Evolutionary conservation across 139 green algal species (phyloP), one percentile per base, ranked within the genome.

Genomic region (Chlamydomonas eustigma): DNA sequence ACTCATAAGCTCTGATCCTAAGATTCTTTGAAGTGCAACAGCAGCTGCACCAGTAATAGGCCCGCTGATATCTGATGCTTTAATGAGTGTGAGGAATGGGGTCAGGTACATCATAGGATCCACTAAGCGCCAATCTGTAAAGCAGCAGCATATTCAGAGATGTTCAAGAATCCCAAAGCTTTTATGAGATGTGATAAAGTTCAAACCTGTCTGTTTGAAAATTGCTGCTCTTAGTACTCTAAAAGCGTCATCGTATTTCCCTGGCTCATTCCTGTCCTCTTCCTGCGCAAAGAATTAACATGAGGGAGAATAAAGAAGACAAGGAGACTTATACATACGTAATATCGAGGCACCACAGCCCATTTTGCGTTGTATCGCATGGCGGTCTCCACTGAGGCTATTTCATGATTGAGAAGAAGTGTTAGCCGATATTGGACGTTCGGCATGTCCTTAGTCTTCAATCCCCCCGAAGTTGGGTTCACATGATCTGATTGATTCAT

Each of bases 1-100:
- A 91, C 86, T 69, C 18, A 97, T 80, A 18, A 94, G 51, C 5
- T 92, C 88, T 31, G 88, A 79, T 4, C 77, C 83, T 22, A 98
- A 78, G 33, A 99, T 85, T 1, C 89, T 87, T 64, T 89, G 78
- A 25, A 98, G 71, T 0, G 94, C 85, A 1, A 90, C 83, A 0
- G 98, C 89, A 2, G 95, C 93, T 24, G 91, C 86, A 4, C 88
- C 87, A 0, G 95, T 98, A 64, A 99, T 93, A 25, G 90, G 88
- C 0, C 93, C 96, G 74, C 85, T 93, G 32, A 95, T 96, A 64
- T 98, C 91, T 0, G 90, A 92, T 8, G 88, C 92, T 32, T 91
- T 87, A 18, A 99, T 88, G 0, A 97, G 85, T 51, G 93, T 86
- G 32, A 99, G 80, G 50, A 99, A 99, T 0, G 95, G 95, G 8